Evolutionary conservation across 805 yeast species (phyloP), one percentile per base, ranked within the genome.

Genomic region (Nakazawaea laoshanensis): DNA sequence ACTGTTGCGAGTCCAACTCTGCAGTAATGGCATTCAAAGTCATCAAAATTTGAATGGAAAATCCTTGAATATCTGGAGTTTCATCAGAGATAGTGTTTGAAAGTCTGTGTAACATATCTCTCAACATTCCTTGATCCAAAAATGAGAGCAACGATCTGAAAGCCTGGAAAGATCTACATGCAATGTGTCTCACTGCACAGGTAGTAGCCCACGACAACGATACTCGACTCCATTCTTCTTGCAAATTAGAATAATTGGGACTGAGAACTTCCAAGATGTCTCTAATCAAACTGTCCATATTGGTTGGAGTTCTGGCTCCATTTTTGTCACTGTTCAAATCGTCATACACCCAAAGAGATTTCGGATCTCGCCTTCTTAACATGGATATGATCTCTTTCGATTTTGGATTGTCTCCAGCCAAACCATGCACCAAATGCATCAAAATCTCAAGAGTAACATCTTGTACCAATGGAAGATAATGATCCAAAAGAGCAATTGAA

Each of bases 11-110:
- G 43, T 78, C 83, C 28, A 87, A 58, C 47, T 86, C 94, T 0
- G 95, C 92, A 2, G 89, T 83, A 10, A 87, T 77, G 0, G 96
- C 95, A 58, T 89, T 87, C 46, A 92, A 55, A 0, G 98, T 89
- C 96, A 92, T 89, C 42, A 92, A 59, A 35, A 92, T 92, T 56
- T 92, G 98, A 88, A 92, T 84, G 0, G 96, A 79, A 56, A 94
- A 94, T 1, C 96, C 95, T 55, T 89, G 97, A 24, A 92, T 88
- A 45, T 92, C 98, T 1, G 73, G 59, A 8, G 86, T 75, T 25
- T 78, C 86, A 51, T 94, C 99, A 1, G 96, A 77, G 6, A 92
- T 79, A 0, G 99, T 94, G 46, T 87, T 88, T 0, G 96, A 85
- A 19, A 92, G 63, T 39, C 99, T 70, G 36, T 89, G 95, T 8